phyloP scores from a whole-genome alignment of 495 filamentous ascomycete genomes.

The Lasiosphaeriaceae sp. region DNA sequence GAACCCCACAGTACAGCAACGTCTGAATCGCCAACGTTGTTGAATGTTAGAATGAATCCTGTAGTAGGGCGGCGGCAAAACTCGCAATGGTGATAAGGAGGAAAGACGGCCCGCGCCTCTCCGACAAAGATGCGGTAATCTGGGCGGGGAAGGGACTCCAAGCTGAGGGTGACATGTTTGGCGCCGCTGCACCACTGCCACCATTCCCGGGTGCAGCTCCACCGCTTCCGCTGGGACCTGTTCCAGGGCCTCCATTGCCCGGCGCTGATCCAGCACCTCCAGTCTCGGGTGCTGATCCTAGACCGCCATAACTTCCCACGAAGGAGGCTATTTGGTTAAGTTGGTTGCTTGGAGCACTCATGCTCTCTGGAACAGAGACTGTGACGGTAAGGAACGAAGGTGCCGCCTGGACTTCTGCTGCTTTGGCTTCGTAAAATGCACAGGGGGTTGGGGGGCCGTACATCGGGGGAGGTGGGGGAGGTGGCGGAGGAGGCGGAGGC shows the following conservation, averaged over 20 bases:
- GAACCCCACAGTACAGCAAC: too few relatives aligned
- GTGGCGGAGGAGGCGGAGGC: constrained; percentile 5
- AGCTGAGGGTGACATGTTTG: constrained; percentile 11
- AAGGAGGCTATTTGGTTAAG: constrained; percentile 1
- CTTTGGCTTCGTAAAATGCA: constrained; percentile 10
- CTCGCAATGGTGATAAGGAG: constrained; percentile 7
- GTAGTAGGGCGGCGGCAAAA: constrained; percentile 5
- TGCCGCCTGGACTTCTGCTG: not conserved
- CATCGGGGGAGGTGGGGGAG: constrained; percentile 7
- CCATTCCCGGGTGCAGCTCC: constrained; percentile 13
- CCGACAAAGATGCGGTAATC: constrained; percentile 14
- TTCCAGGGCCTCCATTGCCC: constrained; percentile 5
- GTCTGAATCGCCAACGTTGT: not conserved
- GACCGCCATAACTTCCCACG: constrained; percentile 7
- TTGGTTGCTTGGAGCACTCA: not conserved
- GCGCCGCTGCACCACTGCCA: constrained; percentile 1
- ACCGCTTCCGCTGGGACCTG: not conserved
- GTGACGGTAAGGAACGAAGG: constrained; percentile 18
- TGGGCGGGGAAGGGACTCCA: constrained; percentile 14
- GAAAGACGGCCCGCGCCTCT: constrained; percentile 10
- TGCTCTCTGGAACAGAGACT: constrained; percentile 2
- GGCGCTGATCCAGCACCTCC: constrained; percentile 7
- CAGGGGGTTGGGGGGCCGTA: constrained; percentile 11
- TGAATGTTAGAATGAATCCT: not conserved
- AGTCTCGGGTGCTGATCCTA: constrained; percentile 2